Conservation (phyloP, 2,329 filamentous ascomycete genomes). For the Diplodia intermedia region DNA sequence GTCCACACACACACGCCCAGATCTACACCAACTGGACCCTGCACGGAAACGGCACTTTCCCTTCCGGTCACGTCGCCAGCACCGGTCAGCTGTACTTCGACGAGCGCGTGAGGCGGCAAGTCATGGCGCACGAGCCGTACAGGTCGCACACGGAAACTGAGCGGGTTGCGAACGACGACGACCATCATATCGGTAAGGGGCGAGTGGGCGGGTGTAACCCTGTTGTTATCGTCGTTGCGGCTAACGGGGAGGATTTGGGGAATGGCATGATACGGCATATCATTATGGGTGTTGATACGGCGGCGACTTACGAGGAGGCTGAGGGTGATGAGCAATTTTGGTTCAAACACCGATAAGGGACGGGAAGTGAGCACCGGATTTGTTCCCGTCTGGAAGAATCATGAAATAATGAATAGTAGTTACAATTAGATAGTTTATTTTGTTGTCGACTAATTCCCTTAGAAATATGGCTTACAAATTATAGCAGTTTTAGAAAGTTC, state of each 20-base stretch:
- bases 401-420: too few relatives aligned
- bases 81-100: constrained; percentile 47
- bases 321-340: not conserved
- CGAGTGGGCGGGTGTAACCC: constrained; percentile 10
- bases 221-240: not conserved
- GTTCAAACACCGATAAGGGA: not conserved
- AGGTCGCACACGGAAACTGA: constrained; percentile 45
- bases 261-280: constrained; percentile 50
- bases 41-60: not conserved
- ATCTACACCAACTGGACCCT: not conserved
- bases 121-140: constrained; percentile 48
- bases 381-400: too few relatives aligned
- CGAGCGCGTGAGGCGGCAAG: constrained; percentile 40
- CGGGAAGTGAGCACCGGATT: too few relatives aligned
- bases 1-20: not conserved
- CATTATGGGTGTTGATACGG: constrained; percentile 44
- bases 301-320: not conserved
- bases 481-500: too few relatives aligned
- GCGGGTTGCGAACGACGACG: constrained; percentile 44
- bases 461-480: too few relatives aligned
- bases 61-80: not conserved
- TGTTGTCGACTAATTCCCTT: too few relatives aligned
- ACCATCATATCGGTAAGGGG: constrained; percentile 35
- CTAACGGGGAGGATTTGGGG: constrained; percentile 43
- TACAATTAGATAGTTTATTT: too few relatives aligned